Conservation (phyloP, 75 land plant species). For the Cryptomeria japonica region DNA sequence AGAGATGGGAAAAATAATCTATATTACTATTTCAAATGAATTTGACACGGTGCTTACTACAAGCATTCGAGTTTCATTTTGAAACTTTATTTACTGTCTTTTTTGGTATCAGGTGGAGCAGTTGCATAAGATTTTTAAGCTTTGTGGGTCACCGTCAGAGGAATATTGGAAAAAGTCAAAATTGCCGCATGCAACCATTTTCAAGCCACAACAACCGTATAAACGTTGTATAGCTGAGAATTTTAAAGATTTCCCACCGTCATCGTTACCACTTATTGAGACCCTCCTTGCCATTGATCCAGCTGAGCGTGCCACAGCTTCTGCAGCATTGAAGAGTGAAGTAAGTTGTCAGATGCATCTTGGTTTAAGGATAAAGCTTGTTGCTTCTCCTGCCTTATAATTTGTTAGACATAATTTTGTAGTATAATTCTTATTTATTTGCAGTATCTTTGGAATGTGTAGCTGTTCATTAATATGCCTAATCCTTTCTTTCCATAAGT, state of each 20-base stretch:
- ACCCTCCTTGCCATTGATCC: slow-evolving; percentile 78
- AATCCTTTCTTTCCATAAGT: background rate
- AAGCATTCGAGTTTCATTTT: background rate
- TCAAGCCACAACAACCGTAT: slow-evolving; percentile 79
- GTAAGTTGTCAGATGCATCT: slow-evolving; percentile 9
- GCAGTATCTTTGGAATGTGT: background rate
- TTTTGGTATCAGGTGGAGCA: slow-evolving; percentile 69
- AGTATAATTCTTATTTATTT: background rate
- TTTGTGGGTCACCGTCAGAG: slow-evolving; percentile 91
- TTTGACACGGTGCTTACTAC: background rate
- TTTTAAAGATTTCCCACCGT: slow-evolving; percentile 71
- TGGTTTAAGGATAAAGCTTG: background rate
- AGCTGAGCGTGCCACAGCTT: slow-evolving; percentile 65
- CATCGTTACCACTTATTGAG: slow-evolving; percentile 60
- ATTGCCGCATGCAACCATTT: slow-evolving; percentile 75
- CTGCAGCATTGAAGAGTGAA: slow-evolving; percentile 64
- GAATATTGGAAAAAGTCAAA: slow-evolving; percentile 80
- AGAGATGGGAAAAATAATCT: background rate
- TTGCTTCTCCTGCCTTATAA: background rate
- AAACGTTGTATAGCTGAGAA: slow-evolving; percentile 68
- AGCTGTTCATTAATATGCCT: background rate
- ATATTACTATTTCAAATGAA: background rate
- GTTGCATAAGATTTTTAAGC: slow-evolving; percentile 82
- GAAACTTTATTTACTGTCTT: background rate
- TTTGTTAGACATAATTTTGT: background rate